Percentiles rank a stretch among this genome's conserved stretches.
These are phyloP conservation scores for Saccharomycopsis crataegensis DNA, from an alignment of 1,139 yeast species.

Conservation along the genomic window DNA sequence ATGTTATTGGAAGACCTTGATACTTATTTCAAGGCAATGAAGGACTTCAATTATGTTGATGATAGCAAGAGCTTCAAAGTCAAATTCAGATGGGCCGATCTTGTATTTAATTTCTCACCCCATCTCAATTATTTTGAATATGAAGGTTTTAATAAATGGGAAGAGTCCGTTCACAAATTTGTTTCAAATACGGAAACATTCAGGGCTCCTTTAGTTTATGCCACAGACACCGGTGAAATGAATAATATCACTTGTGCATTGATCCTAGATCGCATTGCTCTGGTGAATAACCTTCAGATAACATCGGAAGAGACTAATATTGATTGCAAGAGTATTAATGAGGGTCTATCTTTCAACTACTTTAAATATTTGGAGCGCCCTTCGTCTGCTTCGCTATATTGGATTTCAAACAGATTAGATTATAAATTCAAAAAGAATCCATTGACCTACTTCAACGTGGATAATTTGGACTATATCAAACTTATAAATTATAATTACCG, in stretches of 20 bases:
- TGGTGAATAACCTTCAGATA: background rate
- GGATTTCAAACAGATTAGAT: slow-evolving; percentile 3
- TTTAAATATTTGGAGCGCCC: background rate
- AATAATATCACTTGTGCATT: background rate
- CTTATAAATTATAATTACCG: background rate
- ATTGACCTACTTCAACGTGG: background rate
- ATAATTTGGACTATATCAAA: background rate
- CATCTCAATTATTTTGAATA: slow-evolving; percentile 2
- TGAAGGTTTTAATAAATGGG: background rate
- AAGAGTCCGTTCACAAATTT: background rate
- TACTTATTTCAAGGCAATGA: background rate
- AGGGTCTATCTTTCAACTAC: background rate
- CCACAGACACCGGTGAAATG: background rate
- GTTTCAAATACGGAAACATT: background rate
- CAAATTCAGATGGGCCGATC: background rate
- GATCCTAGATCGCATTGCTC: background rate
- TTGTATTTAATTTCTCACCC: slow-evolving; percentile 1
- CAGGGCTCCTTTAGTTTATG: background rate
- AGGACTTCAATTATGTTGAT: background rate
- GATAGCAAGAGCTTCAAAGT: background rate
- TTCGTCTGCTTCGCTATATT: background rate
- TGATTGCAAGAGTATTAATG: slow-evolving; percentile 1
- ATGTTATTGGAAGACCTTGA: background rate
- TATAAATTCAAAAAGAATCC: background rate
- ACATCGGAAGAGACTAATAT: background rate